Percentiles rank a stretch among this genome's conserved stretches.
phyloP scores from a whole-genome alignment of 2,329 filamentous ascomycete genomes.

The Rhinocladiella mackenziei region DNA sequence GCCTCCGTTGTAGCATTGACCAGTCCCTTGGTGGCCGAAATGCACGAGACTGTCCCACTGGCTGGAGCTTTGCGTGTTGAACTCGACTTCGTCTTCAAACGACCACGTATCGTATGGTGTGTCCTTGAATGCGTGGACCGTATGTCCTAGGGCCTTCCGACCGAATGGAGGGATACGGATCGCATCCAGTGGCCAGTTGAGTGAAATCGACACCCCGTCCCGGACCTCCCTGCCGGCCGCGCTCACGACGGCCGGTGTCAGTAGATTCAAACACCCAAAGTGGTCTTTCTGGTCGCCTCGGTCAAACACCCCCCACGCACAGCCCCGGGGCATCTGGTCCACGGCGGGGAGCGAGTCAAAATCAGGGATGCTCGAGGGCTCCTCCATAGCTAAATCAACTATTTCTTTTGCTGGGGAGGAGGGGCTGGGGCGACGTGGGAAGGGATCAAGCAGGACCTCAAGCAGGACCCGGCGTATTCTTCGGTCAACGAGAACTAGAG shows the following conservation, averaged over 20 bases:
- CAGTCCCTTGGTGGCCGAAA: conserved; percentile 21
- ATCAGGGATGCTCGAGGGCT: too few relatives aligned
- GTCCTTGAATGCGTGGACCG: conserved; percentile 22
- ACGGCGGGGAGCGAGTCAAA: conserved; percentile 46
- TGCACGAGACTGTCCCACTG: conserved; percentile 48
- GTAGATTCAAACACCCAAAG: conserved; percentile 58
- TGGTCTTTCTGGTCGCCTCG: conserved; percentile 51
- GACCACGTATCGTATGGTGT: neutral
- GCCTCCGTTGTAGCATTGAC: conserved; percentile 22
- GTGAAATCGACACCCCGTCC: conserved; percentile 54
- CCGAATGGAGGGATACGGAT: conserved; percentile 17
- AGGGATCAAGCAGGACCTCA: too few relatives aligned
- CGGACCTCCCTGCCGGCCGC: conserved; percentile 53
- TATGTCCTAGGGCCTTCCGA: conserved; percentile 20
- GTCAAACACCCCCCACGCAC: conserved; percentile 57
- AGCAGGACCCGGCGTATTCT: too few relatives aligned
- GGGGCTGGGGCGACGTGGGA: too few relatives aligned
- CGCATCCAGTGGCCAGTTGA: conserved; percentile 47
- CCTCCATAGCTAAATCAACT: too few relatives aligned
- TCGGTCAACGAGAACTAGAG: too few relatives aligned
- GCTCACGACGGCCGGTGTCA: conserved; percentile 53
- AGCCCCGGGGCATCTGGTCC: conserved; percentile 41
- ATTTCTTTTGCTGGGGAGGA: too few relatives aligned
- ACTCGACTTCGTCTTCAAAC: conserved; percentile 44
- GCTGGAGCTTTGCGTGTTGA: conserved; percentile 48